Evolutionary conservation across 768 basidiomycete genomes (phyloP).

Genomic region (Saitozyma sp.): DNA sequence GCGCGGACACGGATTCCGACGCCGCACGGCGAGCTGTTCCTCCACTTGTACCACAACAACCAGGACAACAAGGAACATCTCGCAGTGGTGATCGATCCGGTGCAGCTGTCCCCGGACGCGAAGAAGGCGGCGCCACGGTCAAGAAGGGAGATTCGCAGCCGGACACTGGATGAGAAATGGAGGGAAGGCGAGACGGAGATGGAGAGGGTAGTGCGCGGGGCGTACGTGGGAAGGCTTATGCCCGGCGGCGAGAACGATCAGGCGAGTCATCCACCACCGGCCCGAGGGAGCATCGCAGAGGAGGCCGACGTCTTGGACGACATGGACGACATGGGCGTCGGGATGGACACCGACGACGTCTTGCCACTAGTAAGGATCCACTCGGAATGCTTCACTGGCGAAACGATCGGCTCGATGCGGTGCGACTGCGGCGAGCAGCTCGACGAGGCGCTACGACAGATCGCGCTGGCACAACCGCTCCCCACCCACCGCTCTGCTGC

Average conservation of each 20-base stretch:
- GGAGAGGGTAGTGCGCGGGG: constrained; percentile 90
- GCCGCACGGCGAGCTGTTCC: constrained; percentile 85
- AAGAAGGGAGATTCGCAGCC: constrained; percentile 72
- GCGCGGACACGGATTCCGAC: constrained; percentile 97
- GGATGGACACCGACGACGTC: constrained; percentile 52
- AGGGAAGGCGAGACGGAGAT: constrained; percentile 79
- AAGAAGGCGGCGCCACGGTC: constrained; percentile 31
- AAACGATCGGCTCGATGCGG: constrained; percentile 95
- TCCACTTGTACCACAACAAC: constrained; percentile 93
- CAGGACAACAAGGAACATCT: constrained; percentile 92
- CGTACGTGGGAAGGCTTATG: constrained; percentile 73
- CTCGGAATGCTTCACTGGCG: constrained; percentile 98
- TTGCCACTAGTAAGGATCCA: constrained; percentile 90
- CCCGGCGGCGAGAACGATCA: constrained; percentile 33
- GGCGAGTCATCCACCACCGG: constrained; percentile 20
- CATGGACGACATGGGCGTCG: neutral
- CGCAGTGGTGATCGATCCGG: constrained; percentile 88
- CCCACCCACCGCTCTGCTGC: neutral
- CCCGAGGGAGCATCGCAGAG: constrained; percentile 7
- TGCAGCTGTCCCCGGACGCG: constrained; percentile 62
- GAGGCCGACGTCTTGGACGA: constrained; percentile 7
- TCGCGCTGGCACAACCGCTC: constrained; percentile 33
- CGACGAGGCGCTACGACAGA: constrained; percentile 85
- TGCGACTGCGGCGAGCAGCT: constrained; percentile 99
- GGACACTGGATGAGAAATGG: constrained; percentile 81